Evolutionary conservation across 148 eudicot genomes (phyloP), one percentile per base, ranked within the genome.

Genomic region (Chenopodium berlandieri): DNA sequence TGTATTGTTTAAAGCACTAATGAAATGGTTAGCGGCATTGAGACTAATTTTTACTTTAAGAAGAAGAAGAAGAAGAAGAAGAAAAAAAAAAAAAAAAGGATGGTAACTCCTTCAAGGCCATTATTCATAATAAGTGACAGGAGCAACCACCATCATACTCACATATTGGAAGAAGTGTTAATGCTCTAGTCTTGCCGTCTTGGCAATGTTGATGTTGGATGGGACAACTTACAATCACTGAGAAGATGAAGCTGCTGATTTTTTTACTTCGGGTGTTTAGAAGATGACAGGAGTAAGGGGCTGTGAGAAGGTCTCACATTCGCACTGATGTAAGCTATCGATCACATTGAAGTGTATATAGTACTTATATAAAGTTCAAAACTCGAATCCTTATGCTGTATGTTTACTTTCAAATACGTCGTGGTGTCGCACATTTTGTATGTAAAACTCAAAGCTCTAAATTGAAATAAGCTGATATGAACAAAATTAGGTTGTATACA

Each of bases 131-230:
- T 40, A 5, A 40, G 44, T 40, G 44, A 40, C 44, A 5, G 44
- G 44, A 40, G 44, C 44, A 40, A 40, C 44, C 44, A 40, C 44
- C 44, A 40, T 6, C 44, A 40, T 40, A 40, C 7, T 40, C 40
- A 34, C 40, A 34, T 34, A 34, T 34, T 34, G 75, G 81, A 67
- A 54, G 54, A 79, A 70, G 22, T 79, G 81, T 68, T 50, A 23
- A 14, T 70, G 81, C 16, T 67, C 81, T 22, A 20, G 27, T 34
- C 79, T 60, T 23, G 48, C 30, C 19, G 27, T 34, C 79, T 60
- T 23, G 48, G 48, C 27, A 60, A 76, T 60, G 30, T n/a, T 60
- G 68, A 76, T 19, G 50, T 62, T 64, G 37, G 69, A 17, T n/a
- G 62, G 9, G 79, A 76, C 54, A 31, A 58, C 46, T 56, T 75